phyloP scores from a whole-genome alignment of 2,329 filamentous ascomycete genomes.

The Venturia effusa region DNA sequence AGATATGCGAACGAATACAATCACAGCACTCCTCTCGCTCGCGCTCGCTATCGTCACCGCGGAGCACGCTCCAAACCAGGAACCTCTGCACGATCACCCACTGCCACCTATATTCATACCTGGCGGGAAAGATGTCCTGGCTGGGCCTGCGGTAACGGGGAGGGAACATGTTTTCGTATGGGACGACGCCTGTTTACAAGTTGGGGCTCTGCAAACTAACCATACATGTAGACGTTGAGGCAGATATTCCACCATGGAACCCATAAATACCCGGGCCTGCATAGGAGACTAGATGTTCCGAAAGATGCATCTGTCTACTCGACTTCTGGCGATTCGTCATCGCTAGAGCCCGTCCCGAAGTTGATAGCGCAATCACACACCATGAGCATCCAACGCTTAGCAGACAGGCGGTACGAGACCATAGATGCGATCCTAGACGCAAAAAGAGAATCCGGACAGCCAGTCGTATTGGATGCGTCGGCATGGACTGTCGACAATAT shows the following conservation, averaged over 20 bases:
- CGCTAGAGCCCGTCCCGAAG: conserved; percentile 29
- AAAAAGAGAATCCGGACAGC: conserved; percentile 56
- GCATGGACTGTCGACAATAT: conserved; percentile 80
- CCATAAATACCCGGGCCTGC: conserved; percentile 63
- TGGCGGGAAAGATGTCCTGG: conserved; percentile 5
- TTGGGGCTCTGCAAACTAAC: not conserved
- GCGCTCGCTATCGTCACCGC: not conserved
- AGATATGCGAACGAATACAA: conserved; percentile 3
- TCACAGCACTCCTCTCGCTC: not conserved
- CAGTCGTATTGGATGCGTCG: conserved; percentile 56
- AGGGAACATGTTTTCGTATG: not conserved
- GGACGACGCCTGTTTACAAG: not conserved
- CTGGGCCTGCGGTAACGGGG: not conserved
- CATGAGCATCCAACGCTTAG: conserved; percentile 66
- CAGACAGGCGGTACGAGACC: conserved; percentile 62
- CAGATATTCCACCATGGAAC: conserved; percentile 92
- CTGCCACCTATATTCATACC: conserved; percentile 7
- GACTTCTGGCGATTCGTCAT: conserved; percentile 39
- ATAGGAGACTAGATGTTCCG: conserved; percentile 61
- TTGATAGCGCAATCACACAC: conserved; percentile 49
- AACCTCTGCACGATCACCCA: not conserved
- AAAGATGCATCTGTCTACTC: conserved; percentile 51
- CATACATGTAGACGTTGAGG: conserved; percentile 47
- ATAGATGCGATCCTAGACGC: conserved; percentile 71
- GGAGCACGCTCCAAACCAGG: not conserved